phyloP scores from a whole-genome alignment of 1,284 basidiomycete species.

The Cystobasidium pallidum region DNA sequence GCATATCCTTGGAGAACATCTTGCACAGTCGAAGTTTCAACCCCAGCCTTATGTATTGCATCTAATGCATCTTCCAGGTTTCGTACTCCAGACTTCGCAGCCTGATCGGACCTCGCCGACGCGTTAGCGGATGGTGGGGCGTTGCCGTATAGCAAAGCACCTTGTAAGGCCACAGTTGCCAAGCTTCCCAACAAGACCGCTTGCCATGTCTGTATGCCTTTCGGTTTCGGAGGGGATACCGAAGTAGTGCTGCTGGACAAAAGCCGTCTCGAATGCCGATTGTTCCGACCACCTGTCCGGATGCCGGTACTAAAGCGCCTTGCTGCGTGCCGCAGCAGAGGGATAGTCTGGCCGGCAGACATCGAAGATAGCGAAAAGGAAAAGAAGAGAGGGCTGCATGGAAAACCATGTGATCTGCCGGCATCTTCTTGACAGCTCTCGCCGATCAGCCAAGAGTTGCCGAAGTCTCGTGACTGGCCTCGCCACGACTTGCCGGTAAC shows the following conservation, averaged over 20 bases:
- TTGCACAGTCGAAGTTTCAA: conserved; percentile 29
- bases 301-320: background rate
- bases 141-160: conserved; percentile 24
- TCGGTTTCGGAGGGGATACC: background rate
- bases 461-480: background rate
- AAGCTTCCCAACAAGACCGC: conserved; percentile 26
- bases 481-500: background rate
- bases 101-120: background rate
- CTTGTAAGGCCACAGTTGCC: conserved; percentile 27
- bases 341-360: conserved; percentile 18
- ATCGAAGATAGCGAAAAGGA: background rate
- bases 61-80: conserved; percentile 36
- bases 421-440: too few species aligned
- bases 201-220: conserved; percentile 38
- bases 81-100: background rate
- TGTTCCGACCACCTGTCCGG: too few species aligned
- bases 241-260: background rate
- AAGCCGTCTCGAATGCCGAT: conserved; percentile 12
- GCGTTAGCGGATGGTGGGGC: background rate
- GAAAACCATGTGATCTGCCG: too few species aligned
- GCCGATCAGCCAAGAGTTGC: background rate
- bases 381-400: background rate
- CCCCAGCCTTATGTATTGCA: conserved; percentile 19
- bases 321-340: conserved; percentile 4
- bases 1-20: conserved; percentile 39